Conservation (phyloP, 1,139 yeast species). For the Taphrina populina region DNA sequence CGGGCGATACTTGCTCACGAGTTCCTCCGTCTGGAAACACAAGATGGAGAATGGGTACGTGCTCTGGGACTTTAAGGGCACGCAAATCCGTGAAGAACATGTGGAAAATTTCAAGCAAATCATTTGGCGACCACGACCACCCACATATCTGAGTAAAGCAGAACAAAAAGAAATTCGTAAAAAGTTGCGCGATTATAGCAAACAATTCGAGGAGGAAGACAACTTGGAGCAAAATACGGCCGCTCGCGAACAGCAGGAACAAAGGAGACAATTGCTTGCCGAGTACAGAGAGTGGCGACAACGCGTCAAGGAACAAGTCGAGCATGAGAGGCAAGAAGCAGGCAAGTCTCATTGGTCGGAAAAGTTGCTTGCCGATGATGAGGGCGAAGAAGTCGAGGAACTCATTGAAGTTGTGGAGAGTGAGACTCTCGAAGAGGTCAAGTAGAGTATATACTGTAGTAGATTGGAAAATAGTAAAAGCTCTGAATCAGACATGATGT, state of each 20-base stretch:
- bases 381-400: slow-evolving; percentile 32
- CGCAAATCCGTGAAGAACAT: slow-evolving; percentile 67
- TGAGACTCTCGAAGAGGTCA: slow-evolving; percentile 41
- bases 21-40: slow-evolving; percentile 86
- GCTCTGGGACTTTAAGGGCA: slow-evolving; percentile 81
- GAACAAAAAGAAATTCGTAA: slow-evolving; percentile 87
- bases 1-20: slow-evolving; percentile 82
- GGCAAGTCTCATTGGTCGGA: slow-evolving; percentile 33
- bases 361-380: slow-evolving; percentile 21
- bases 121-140: slow-evolving; percentile 97
- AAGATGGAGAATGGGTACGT: slow-evolving; percentile 85
- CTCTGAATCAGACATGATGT: no score
- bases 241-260: slow-evolving; percentile 81
- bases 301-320: slow-evolving; percentile 44
- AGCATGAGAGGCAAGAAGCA: slow-evolving; percentile 33
- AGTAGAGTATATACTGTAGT: slow-evolving; percentile 6
- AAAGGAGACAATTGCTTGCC: slow-evolving; percentile 75
- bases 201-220: slow-evolving; percentile 91
- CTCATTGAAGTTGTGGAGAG: slow-evolving; percentile 42
- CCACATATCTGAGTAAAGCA: slow-evolving; percentile 66
- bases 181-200: slow-evolving; percentile 84
- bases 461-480: no score
- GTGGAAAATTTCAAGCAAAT: slow-evolving; percentile 84
- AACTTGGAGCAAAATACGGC: slow-evolving; percentile 97
- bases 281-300: slow-evolving; percentile 86